Percentiles rank a stretch among this genome's conserved stretches.
phyloP scores from a whole-genome alignment of 805 yeast species.

The Priceomyces medius region DNA sequence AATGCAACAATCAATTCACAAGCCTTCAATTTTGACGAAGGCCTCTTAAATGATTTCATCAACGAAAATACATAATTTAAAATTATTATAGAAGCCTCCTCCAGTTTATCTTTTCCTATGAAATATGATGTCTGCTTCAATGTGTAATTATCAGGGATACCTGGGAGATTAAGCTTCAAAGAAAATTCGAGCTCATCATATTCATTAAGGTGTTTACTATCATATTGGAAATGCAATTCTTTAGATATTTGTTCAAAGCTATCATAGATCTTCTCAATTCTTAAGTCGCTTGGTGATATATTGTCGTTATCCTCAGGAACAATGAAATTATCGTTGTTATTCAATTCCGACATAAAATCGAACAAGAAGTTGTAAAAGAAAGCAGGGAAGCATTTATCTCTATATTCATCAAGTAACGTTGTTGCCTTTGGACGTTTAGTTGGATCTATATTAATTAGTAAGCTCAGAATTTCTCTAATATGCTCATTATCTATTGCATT shows the following conservation, averaged over 20 bases:
- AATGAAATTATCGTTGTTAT: constrained; percentile 19
- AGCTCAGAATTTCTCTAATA: constrained; percentile 54
- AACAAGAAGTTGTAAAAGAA: constrained; percentile 68
- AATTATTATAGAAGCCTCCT: constrained; percentile 55
- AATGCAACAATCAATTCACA: constrained; percentile 75
- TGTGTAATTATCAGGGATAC: constrained; percentile 45
- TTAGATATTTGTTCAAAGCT: constrained; percentile 50
- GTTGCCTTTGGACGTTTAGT: constrained; percentile 53
- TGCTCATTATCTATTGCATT: constrained; percentile 50
- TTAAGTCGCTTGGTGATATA: constrained; percentile 34
- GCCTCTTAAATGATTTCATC: constrained; percentile 57
- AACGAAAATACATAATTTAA: constrained; percentile 59
- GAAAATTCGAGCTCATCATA: constrained; percentile 23
- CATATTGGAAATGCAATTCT: constrained; percentile 24
- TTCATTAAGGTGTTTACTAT: constrained; percentile 6
- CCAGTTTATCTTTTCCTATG: constrained; percentile 21
- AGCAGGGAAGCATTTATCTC: constrained; percentile 58
- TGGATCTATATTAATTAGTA: constrained; percentile 69
- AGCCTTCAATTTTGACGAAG: constrained; percentile 62
- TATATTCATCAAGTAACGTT: constrained; percentile 51
- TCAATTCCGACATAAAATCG: constrained; percentile 52
- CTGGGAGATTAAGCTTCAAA: constrained; percentile 49
- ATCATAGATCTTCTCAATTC: constrained; percentile 58
- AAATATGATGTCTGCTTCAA: constrained; percentile 35
- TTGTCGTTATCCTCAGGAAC: constrained; percentile 15